Percentiles rank a stretch among this genome's conserved stretches.
phyloP scores from a whole-genome alignment of 768 basidiomycete species.

The Russula olivacea region DNA sequence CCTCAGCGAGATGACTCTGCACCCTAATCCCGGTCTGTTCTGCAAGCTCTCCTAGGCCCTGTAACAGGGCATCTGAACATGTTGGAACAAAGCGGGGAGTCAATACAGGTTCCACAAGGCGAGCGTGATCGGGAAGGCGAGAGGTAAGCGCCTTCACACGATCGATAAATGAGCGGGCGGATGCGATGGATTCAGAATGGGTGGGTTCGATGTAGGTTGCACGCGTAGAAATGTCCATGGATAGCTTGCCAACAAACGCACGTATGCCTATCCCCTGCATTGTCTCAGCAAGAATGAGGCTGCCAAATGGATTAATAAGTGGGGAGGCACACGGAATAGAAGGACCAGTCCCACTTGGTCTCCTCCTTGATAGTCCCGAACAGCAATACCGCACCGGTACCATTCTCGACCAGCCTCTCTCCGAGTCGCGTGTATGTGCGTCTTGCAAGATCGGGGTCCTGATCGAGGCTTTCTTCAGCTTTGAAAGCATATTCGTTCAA shows the following conservation, averaged over 20 bases:
- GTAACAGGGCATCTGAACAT: slow-evolving; percentile 66
- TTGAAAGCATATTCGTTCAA: slow-evolving; percentile 75
- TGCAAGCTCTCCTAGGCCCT: slow-evolving; percentile 54
- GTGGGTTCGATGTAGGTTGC: slow-evolving; percentile 67
- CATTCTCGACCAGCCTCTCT: slow-evolving; percentile 57
- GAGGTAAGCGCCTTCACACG: slow-evolving; percentile 41
- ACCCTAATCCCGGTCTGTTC: slow-evolving; percentile 43
- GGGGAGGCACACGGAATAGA: background rate
- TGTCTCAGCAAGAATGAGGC: slow-evolving; percentile 68
- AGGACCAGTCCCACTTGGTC: slow-evolving; percentile 56
- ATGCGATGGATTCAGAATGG: slow-evolving; percentile 40
- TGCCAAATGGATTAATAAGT: slow-evolving; percentile 29
- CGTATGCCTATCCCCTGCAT: slow-evolving; percentile 71
- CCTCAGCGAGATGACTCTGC: slow-evolving; percentile 82
- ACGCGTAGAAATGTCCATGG: slow-evolving; percentile 77
- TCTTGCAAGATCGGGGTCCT: slow-evolving; percentile 50
- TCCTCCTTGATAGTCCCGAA: slow-evolving; percentile 82
- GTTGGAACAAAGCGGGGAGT: slow-evolving; percentile 90
- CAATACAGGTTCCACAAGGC: slow-evolving; percentile 72
- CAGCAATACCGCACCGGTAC: slow-evolving; percentile 70
- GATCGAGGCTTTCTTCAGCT: slow-evolving; percentile 72
- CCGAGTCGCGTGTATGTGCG: slow-evolving; percentile 66
- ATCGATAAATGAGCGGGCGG: slow-evolving; percentile 53
- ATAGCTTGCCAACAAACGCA: slow-evolving; percentile 84
- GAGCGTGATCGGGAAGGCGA: slow-evolving; percentile 39